Evolutionary conservation across 768 basidiomycete species (phyloP).

Genomic region (Phaeotremella skinneri): DNA sequence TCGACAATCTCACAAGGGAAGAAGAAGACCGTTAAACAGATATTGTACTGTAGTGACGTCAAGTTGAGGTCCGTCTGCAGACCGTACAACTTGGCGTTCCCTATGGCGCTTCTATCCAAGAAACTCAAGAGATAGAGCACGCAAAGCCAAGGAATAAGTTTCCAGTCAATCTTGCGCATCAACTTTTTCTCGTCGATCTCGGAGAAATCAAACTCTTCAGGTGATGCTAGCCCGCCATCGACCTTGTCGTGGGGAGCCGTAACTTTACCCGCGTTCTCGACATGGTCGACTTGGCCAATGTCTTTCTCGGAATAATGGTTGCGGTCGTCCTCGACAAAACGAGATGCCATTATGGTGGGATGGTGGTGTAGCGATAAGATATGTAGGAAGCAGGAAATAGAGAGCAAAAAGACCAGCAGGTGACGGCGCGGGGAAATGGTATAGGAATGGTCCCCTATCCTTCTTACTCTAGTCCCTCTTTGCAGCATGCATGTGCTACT

Average conservation of each 20-base stretch:
- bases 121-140: conserved; percentile 75
- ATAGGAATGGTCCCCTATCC: no score
- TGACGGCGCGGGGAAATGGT: no score
- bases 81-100: conserved; percentile 60
- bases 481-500: no score
- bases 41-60: conserved; percentile 65
- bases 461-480: no score
- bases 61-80: conserved; percentile 63
- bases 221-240: no score
- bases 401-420: background rate
- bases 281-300: background rate
- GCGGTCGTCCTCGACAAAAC: background rate
- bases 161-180: conserved; percentile 61
- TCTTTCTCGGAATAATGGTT: no score
- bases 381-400: background rate
- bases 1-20: conserved; percentile 1
- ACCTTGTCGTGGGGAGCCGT: background rate
- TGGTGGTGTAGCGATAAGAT: background rate
- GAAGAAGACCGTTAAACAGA: conserved; percentile 60
- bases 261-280: background rate
- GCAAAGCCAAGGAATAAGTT: conserved; percentile 71
- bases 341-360: background rate
- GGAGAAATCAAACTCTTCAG: conserved; percentile 46
- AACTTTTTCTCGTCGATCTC: conserved; percentile 67
- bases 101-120: conserved; percentile 64